phyloP scores from a whole-genome alignment of 371 early-diverging fungal genomes.

The Sanchytrium tribonematis region DNA sequence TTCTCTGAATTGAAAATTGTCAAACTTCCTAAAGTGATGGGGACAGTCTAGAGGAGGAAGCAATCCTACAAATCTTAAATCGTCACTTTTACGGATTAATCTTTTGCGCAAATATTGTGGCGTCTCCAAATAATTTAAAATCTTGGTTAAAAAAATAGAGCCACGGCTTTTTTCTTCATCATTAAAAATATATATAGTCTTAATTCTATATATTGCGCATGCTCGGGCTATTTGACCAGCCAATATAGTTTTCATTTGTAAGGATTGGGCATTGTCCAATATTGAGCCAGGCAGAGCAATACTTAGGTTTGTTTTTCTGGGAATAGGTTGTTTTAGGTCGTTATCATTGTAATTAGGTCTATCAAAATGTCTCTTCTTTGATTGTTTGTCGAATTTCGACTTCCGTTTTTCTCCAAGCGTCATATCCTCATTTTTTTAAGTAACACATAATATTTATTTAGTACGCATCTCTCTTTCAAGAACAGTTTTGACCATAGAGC shows the following conservation, averaged over 20 bases:
- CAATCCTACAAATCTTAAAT: slow-evolving; percentile 35
- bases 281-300: slow-evolving; percentile 39
- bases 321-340: neutral
- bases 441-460: neutral
- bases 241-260: slow-evolving; percentile 36
- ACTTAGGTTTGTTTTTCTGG: neutral
- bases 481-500: neutral
- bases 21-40: slow-evolving; percentile 34
- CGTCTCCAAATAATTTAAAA: slow-evolving; percentile 34
- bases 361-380: neutral
- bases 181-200: slow-evolving; percentile 39
- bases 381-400: neutral
- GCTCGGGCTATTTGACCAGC: slow-evolving; percentile 42
- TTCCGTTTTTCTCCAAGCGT: neutral
- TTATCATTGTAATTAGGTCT: neutral
- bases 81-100: slow-evolving; percentile 34
- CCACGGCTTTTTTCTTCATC: slow-evolving; percentile 4
- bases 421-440: neutral
- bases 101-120: slow-evolving; percentile 37
- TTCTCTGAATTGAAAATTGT: slow-evolving; percentile 28
- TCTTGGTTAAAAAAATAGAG: slow-evolving; percentile 24
- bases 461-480: neutral
- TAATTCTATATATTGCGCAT: slow-evolving; percentile 28
- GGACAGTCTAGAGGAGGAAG: slow-evolving; percentile 37
- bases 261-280: slow-evolving; percentile 31